Conservation (phyloP, 495 filamentous ascomycete species). For the Sphaerosporella brunnea region DNA sequence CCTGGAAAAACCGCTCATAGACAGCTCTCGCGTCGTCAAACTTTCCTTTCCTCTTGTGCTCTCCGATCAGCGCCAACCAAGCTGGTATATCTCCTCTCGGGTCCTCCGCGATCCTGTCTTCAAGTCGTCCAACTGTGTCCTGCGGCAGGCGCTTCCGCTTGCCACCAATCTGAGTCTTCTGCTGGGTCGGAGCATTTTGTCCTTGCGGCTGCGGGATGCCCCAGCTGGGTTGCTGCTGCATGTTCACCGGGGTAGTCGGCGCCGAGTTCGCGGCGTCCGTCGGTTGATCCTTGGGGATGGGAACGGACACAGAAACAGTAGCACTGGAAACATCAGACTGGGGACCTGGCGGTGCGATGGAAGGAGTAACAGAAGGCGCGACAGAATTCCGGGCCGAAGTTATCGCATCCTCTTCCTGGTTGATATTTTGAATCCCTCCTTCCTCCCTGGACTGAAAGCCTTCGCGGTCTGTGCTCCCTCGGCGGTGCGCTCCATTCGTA, state of each 20-base stretch:
- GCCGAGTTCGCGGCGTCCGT: not conserved
- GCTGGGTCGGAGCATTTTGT: not conserved
- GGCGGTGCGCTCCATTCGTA: not conserved
- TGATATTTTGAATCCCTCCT: constrained; percentile 22
- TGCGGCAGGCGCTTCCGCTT: constrained; percentile 43
- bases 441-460: constrained; percentile 28
- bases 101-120: constrained; percentile 79
- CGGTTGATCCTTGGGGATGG: not conserved
- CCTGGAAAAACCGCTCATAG: constrained; percentile 68
- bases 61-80: constrained; percentile 71
- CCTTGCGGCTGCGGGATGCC: not conserved
- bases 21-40: constrained; percentile 60
- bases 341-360: constrained; percentile 37
- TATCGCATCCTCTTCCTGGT: not conserved
- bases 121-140: constrained; percentile 66
- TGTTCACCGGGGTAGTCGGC: constrained; percentile 1
- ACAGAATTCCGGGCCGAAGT: constrained; percentile 26
- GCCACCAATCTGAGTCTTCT: constrained; percentile 32
- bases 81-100: constrained; percentile 78
- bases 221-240: not conserved
- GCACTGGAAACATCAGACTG: constrained; percentile 25
- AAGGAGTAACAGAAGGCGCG: constrained; percentile 41
- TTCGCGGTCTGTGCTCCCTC: constrained; percentile 4
- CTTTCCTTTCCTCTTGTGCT: constrained; percentile 66
- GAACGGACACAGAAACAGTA: constrained; percentile 2